Evolutionary conservation across 768 basidiomycete species (phyloP), one percentile per base, ranked within the genome.

Genomic region (Crucibulum laeve): DNA sequence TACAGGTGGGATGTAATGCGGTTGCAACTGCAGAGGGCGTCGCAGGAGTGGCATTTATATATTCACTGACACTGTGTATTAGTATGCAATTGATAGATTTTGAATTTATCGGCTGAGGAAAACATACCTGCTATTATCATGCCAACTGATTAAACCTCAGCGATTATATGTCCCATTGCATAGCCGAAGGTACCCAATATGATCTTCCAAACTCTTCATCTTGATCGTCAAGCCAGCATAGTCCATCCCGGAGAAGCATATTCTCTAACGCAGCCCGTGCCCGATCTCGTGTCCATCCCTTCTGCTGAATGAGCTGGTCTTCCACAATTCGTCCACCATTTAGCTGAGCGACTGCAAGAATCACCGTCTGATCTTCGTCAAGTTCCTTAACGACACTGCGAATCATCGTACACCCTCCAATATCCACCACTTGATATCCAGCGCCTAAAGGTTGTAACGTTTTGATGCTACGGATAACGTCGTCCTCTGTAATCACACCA

Each of bases 161-260:
- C n/a, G 10, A 8, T 17, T 36, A 86, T 42, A 77, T 67, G 46
- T 89, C 86, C 90, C 91, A 96, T 45, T 76, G 76, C 77, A 95
- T 87, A 2, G 85, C 86, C 10, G 88, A 89, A 1, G 87, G 85
- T 8, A 95, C 73, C 92, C 92, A 97, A 59, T 91, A 95, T 18
- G 82, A 79, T 45, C 73, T 71, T 22, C 81, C 80, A 23, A 66
- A 69, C 13, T 58, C 59, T 51, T 81, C 79, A 42, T 87, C 90
- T 62, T 96, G 92, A 19, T 90, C 84, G 56, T 99, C 96, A 23
- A 98, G 58, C 96, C 96, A 99, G 46, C 91, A 94, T 19, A 95
- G 68, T 1, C 94, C 95, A 49, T 98, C 93, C 21, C 86, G 74
- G 48, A 91, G 71, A 11, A 94, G 75, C 82, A 95, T 93, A 49